Evolutionary conservation across 2,329 filamentous ascomycete genomes (phyloP).

Genomic region (Colletotrichum sp.): DNA sequence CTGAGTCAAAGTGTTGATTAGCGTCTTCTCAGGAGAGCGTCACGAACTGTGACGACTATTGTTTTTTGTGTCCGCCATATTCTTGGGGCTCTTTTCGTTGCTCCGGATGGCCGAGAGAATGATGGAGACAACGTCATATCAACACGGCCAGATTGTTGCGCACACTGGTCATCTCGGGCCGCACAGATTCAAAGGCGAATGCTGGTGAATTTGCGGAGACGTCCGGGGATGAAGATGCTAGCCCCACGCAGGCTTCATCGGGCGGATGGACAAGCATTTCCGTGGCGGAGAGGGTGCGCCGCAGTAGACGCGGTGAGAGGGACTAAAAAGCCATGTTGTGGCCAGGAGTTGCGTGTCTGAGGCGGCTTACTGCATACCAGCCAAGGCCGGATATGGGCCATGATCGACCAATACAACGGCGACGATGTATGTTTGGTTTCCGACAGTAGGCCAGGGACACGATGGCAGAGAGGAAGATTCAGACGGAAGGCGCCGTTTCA

Average conservation of each 20-base stretch:
- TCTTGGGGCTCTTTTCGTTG: background rate
- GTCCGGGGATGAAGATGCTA: background rate
- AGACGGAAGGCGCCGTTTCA: background rate
- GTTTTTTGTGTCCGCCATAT: background rate
- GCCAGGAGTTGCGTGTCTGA: background rate
- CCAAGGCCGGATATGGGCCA: background rate
- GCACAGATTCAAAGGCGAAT: background rate
- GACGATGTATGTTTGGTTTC: background rate
- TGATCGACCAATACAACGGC: background rate
- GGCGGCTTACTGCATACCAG: background rate
- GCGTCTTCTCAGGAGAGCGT: conserved; percentile 1
- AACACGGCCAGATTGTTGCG: background rate
- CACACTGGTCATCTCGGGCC: background rate
- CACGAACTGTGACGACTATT: background rate
- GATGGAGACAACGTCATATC: background rate
- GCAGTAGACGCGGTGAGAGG: background rate
- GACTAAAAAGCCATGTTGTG: background rate
- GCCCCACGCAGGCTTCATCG: background rate
- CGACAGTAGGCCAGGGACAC: background rate
- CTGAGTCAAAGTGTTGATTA: conserved; percentile 8
- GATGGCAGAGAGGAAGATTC: background rate
- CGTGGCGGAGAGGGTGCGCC: background rate
- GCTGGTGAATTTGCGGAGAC: background rate
- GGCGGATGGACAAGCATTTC: background rate
- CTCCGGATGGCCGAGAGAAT: background rate